Evolutionary conservation across 1,284 basidiomycete genomes (phyloP), one percentile per base, ranked within the genome.

Genomic region (Laetiporus sulphureus): DNA sequence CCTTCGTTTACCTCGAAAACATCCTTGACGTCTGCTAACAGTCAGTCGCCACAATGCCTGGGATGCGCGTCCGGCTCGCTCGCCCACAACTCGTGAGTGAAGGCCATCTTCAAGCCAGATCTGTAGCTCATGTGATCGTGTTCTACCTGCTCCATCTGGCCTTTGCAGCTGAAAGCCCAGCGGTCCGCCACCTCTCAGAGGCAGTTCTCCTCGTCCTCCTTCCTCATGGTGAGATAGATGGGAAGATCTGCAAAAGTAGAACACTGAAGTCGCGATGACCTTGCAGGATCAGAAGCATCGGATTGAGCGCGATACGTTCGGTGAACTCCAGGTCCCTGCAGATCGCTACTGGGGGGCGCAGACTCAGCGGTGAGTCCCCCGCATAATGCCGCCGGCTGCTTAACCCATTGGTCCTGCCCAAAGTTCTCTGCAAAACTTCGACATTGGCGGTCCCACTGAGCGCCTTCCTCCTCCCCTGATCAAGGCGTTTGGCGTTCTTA

Each of bases 271-370:
- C n/a, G 23, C 2, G 8, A 18, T 12, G 10, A 31, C n/a, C n/a
- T 12, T 29, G 39, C 38, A 64, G 62, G 58, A 63, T 25, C 68
- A 77, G 59, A 68, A 73, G 44, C 80, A 71, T 63, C 80, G 87
- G 38, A 64, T 68, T 11, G 89, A 92, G 63, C 78, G 69, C 48
- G 91, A 95, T 65, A 94, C 92, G 4, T 95, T 95, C 61, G 91
- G 91, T 37, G 88, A 92, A 43, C 79, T 99, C 42, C 75, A 91
- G 58, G 96, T 99, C 36, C 95, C 96, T 30, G 81, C 87, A 18
- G 89, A 98, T 59, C 79, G 86, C 43, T 98, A 98, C 71, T 99
- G 95, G 93, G 96, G 96, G 48, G 95, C 95, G 15, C 96, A 99
- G 69, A 99, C 96, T 24, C 96, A 99, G 66, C 79, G 96, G 86